Evolutionary conservation across 2,329 filamentous ascomycete species (phyloP).

Genomic region (Ophiostoma sp.): DNA sequence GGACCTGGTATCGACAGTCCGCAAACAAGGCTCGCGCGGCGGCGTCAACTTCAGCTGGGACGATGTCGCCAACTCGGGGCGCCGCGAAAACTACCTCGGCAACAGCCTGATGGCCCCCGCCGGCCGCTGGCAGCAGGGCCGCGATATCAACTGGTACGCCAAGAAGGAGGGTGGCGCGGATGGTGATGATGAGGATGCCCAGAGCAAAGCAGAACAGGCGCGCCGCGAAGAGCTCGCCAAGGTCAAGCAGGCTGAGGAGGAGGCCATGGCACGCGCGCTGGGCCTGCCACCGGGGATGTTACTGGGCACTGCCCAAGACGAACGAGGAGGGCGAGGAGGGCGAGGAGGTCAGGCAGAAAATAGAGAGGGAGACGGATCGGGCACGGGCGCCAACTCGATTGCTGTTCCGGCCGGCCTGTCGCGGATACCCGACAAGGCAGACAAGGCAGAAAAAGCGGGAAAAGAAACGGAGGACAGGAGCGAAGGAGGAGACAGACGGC

Average conservation of each 20-base stretch:
- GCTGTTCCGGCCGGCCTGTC: conserved; percentile 19
- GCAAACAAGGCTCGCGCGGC: conserved; percentile 84
- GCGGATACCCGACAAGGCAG: conserved; percentile 4
- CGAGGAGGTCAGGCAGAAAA: conserved; percentile 40
- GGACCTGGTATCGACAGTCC: conserved; percentile 89
- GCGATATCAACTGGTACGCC: conserved; percentile 60
- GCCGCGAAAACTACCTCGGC: conserved; percentile 85
- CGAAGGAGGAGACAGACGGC: conserved; percentile 23
- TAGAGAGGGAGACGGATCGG: conserved; percentile 32
- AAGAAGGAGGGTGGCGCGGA: conserved; percentile 41
- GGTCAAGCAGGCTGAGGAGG: conserved; percentile 88
- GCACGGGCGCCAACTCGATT: conserved; percentile 63
- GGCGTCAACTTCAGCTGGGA: conserved; percentile 97
- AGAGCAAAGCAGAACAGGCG: conserved; percentile 57
- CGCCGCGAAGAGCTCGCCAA: conserved; percentile 71
- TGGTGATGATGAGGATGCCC: conserved; percentile 47
- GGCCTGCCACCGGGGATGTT: conserved; percentile 56
- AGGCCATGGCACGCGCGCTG: conserved; percentile 77
- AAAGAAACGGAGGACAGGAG: conserved; percentile 33
- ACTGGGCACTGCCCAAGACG: background rate
- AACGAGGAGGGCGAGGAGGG: background rate
- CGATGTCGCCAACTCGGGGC: conserved; percentile 77
- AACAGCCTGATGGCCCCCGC: conserved; percentile 90
- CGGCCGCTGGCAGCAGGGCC: conserved; percentile 82
- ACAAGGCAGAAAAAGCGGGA: conserved; percentile 45